Evolutionary conservation across 208 protist genomes (phyloP), one percentile per base, ranked within the genome.

Genomic region (Trypanosomatidae sp.): DNA sequence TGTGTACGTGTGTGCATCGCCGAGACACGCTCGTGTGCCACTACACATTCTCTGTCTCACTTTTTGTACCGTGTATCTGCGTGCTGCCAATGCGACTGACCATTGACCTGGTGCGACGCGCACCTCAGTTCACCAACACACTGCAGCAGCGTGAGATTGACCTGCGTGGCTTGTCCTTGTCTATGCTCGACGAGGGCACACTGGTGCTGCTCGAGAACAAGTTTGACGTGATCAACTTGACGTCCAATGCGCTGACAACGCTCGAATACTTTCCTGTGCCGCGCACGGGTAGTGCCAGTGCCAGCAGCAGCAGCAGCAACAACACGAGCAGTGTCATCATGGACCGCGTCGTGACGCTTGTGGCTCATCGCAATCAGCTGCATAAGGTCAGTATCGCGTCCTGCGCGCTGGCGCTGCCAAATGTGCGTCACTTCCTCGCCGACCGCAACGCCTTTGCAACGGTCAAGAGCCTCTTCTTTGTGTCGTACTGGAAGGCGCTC

Each of bases 21-120:
- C 42, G 21, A 18, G 33, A 22, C 44, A 49, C 18, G 5, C 19
- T n/a, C 19, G 15, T 27, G 28, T 19, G 15, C 16, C 26, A 40
- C 28, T 41, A 20, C 15, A 7, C 18, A 47, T 4, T 3, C 18
- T 16, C 11, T 47, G 11, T 24, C 27, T n/a, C 18, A 33, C 8
- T 47, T n/a, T 24, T 20, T 16, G 23, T 35, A 6, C 2, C 11
- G 6, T 47, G 7, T 18, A 3, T 28, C 27, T 47, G n/a, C n/a
- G n/a, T n/a, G n/a, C n/a, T 47, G n/a, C n/a, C n/a, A n/a, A 92
- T 92, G 84, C 71, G 84, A 6, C 69, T 92, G 27, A 86, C 75
- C 2, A 43, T 81, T 22, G 75, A 89, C 35, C 56, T 72, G 11
- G 42, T 92, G 27, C 66, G 76, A 11, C 66, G 69, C 27, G 78